These are phyloP conservation scores for Colletotrichum tofieldiae DNA, from an alignment of 2,329 filamentous ascomycete species.

Conservation along the genomic window DNA sequence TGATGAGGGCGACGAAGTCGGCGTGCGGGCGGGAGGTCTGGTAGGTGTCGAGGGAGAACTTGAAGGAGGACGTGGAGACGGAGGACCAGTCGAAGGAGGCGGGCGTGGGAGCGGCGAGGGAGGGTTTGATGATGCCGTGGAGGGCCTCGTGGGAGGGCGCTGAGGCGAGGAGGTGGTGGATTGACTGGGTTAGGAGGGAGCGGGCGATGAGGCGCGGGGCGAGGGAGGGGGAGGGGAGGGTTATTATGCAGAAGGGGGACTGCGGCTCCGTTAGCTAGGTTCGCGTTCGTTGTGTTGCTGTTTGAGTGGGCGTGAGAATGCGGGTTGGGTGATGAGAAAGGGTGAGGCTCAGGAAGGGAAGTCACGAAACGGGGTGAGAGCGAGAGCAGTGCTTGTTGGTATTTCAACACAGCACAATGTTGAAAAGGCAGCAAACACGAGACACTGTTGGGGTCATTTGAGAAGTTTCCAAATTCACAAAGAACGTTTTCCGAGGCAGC, in stretches of 20 bases:
- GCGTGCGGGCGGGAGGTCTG: slow-evolving; percentile 77
- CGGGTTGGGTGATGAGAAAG: not conserved
- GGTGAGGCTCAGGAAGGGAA: not conserved
- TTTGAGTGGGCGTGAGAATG: not conserved
- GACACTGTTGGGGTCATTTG: not conserved
- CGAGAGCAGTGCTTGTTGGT: not conserved
- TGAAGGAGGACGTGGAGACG: slow-evolving; percentile 81
- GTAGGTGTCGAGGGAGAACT: slow-evolving; percentile 88
- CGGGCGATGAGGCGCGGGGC: slow-evolving; percentile 80
- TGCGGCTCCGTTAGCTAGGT: slow-evolving; percentile 54
- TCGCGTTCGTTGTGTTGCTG: too few relatives aligned
- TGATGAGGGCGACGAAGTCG: slow-evolving; percentile 82
- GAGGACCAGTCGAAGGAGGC: slow-evolving; percentile 73
- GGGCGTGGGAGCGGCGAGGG: not conserved
- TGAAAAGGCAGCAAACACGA: not conserved
- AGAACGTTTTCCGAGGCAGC: too few relatives aligned
- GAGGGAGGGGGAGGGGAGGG: slow-evolving; percentile 74
- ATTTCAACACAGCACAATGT: not conserved
- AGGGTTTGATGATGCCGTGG: slow-evolving; percentile 73
- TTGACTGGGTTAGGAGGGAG: slow-evolving; percentile 85
- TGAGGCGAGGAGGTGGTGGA: slow-evolving; percentile 91
- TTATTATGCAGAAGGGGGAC: slow-evolving; percentile 90
- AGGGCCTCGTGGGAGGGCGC: slow-evolving; percentile 78
- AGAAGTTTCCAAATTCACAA: not conserved
- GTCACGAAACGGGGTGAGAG: slow-evolving; percentile 2